Conservation (phyloP, 2,329 filamentous ascomycete genomes). For the Colletotrichum phormii region DNA sequence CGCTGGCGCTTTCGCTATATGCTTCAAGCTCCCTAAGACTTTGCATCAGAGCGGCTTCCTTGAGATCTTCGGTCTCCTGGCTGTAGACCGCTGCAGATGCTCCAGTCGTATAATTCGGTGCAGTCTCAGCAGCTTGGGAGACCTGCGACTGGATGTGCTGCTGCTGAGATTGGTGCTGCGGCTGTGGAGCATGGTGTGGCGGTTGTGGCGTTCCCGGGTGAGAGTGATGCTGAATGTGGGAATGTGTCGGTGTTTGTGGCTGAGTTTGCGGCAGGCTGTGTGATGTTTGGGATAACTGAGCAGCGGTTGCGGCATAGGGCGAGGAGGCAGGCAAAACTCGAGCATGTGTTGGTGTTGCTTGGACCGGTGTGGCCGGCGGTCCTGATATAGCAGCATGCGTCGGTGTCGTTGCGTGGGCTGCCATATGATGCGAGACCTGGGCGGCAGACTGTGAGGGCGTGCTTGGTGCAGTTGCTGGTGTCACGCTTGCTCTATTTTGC, state of each 20-base stretch:
- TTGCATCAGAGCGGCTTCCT: constrained; percentile 37
- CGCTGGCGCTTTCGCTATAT: constrained; percentile 30
- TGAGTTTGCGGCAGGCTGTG: constrained; percentile 22
- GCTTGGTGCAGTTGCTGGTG: constrained; percentile 25
- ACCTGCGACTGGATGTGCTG: constrained; percentile 35
- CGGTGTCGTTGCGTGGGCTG: constrained; percentile 23
- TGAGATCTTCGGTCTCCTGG: constrained; percentile 33
- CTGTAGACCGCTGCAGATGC: constrained; percentile 24
- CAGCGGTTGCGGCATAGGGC: constrained; percentile 30
- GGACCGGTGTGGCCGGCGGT: constrained; percentile 16
- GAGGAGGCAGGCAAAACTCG: constrained; percentile 23
- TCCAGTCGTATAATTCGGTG: constrained; percentile 21
- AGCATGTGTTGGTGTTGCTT: constrained; percentile 11
- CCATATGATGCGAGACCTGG: constrained; percentile 30
- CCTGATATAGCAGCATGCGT: constrained; percentile 19
- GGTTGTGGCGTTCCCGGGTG: constrained; percentile 33
- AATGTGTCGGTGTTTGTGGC: constrained; percentile 27
- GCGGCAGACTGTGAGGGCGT: constrained; percentile 26
- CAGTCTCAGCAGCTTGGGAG: constrained; percentile 19
- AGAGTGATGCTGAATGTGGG: constrained; percentile 26
- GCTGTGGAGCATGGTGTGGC: constrained; percentile 24
- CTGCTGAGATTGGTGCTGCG: constrained; percentile 37
- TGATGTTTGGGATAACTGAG: constrained; percentile 29
- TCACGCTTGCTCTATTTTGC: constrained; percentile 24
- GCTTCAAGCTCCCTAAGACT: constrained; percentile 37